phyloP scores from a whole-genome alignment of 208 protist genomes.

The Acanthamoeba lenticulata region DNA sequence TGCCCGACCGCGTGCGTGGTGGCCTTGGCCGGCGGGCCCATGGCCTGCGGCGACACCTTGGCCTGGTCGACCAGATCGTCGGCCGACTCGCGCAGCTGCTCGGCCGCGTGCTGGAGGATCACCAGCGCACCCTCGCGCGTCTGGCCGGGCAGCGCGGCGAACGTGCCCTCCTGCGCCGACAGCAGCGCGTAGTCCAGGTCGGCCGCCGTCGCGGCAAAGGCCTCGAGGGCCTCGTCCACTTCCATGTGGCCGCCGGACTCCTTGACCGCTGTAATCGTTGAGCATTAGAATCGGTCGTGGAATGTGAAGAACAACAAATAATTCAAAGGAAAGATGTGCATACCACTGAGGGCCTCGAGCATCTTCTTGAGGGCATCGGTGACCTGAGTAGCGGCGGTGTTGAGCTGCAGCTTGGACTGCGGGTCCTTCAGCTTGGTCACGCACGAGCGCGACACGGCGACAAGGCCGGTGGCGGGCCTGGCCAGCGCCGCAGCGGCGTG shows the following conservation, averaged over 20 bases:
- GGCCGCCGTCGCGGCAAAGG: slow-evolving; percentile 53
- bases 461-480: slow-evolving; percentile 54
- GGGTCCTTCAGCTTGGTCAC: slow-evolving; percentile 68
- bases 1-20: slow-evolving; percentile 49
- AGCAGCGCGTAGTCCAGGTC: slow-evolving; percentile 67
- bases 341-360: slow-evolving; percentile 66
- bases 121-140: slow-evolving; percentile 50
- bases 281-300: neutral
- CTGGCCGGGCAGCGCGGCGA: slow-evolving; percentile 53
- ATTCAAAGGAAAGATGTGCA: too few relatives aligned
- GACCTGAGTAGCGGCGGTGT: slow-evolving; percentile 46
- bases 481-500: slow-evolving; percentile 24
- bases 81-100: slow-evolving; percentile 17
- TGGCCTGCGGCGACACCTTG: slow-evolving; percentile 69
- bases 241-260: slow-evolving; percentile 70
- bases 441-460: slow-evolving; percentile 58
- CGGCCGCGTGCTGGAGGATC: neutral
- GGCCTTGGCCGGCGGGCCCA: slow-evolving; percentile 65
- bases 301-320: too few relatives aligned
- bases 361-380: slow-evolving; percentile 66
- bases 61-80: slow-evolving; percentile 56
- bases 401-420: slow-evolving; percentile 60
- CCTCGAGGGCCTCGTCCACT: slow-evolving; percentile 65
- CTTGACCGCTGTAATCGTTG: slow-evolving; percentile 49
- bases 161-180: slow-evolving; percentile 61